Conservation (phyloP, 495 filamentous ascomycete species). For the Tuber magnatum region DNA sequence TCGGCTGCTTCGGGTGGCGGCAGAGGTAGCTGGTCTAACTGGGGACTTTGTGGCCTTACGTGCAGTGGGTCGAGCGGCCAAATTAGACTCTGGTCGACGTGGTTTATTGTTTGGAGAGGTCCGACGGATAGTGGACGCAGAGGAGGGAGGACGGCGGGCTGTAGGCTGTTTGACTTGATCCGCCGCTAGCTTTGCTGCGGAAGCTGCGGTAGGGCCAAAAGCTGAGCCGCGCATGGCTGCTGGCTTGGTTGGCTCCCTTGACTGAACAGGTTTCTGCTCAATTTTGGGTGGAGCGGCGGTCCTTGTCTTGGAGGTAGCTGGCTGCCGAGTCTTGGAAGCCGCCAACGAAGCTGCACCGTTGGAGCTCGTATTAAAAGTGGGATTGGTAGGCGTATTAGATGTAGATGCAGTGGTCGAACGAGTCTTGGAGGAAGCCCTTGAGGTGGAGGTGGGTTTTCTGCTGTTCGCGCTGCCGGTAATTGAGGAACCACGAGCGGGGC, state of each 20-base stretch:
- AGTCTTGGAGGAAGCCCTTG: constrained; percentile 14
- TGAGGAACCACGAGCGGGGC: constrained; percentile 17
- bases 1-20: constrained; percentile 29
- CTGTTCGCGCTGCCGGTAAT: background rate
- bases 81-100: background rate
- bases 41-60: constrained; percentile 18
- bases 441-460: constrained; percentile 9
- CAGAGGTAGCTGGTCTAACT: constrained; percentile 34
- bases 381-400: constrained; percentile 7
- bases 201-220: constrained; percentile 30
- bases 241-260: constrained; percentile 32
- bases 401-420: constrained; percentile 14
- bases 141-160: constrained; percentile 27
- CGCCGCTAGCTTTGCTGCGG: constrained; percentile 31
- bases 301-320: constrained; percentile 21
- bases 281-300: constrained; percentile 14
- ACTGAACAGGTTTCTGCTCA: constrained; percentile 20
- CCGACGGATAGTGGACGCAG: constrained; percentile 20
- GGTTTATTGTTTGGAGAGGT: constrained; percentile 16
- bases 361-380: constrained; percentile 3
- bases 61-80: background rate
- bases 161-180: constrained; percentile 22
- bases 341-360: background rate
- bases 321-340: constrained; percentile 25
- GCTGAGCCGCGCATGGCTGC: constrained; percentile 36